A percentile compares a stretch with the other conserved stretches of the same genome.
Conservation (phyloP, 2,329 filamentous ascomycete species). For the Apiospora kogelbergensis region DNA sequence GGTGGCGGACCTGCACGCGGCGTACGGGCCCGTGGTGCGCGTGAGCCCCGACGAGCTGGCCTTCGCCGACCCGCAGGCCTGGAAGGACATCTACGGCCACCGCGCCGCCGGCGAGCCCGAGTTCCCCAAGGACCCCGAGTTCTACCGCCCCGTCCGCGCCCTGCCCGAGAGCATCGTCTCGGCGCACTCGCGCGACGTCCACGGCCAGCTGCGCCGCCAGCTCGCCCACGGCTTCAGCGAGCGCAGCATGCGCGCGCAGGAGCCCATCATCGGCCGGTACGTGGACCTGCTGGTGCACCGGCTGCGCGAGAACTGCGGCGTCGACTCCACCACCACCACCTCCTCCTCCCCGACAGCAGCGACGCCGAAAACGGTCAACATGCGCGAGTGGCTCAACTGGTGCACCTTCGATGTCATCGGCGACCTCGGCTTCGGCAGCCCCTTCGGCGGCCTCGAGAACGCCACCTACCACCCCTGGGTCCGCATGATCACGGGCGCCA, state of each 20-base stretch:
- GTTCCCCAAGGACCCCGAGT: slow-evolving; percentile 29
- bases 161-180: slow-evolving; percentile 31
- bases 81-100: slow-evolving; percentile 42
- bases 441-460: slow-evolving; percentile 37
- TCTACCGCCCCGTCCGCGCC: slow-evolving; percentile 27
- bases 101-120: slow-evolving; percentile 28
- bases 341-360: neutral
- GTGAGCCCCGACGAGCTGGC: slow-evolving; percentile 42
- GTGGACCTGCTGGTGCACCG: slow-evolving; percentile 35
- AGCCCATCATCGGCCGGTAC: slow-evolving; percentile 38
- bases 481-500: slow-evolving; percentile 27
- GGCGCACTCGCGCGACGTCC: slow-evolving; percentile 30
- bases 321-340: no score
- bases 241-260: slow-evolving; percentile 39
- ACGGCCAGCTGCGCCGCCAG: slow-evolving; percentile 32
- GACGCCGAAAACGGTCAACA: slow-evolving; percentile 24
- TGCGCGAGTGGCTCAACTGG: slow-evolving; percentile 41
- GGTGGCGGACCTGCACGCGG: slow-evolving; percentile 30
- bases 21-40: slow-evolving; percentile 42
- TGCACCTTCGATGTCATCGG: slow-evolving; percentile 45
- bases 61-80: slow-evolving; percentile 38
- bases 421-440: slow-evolving; percentile 46
- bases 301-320: slow-evolving; percentile 25
- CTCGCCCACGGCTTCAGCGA: slow-evolving; percentile 42
- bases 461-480: slow-evolving; percentile 37